A percentile compares a stretch with the other conserved stretches of the same genome.
These are phyloP conservation scores for Amyloporia xantha DNA, from an alignment of 768 basidiomycete species.

Conservation along the genomic window DNA sequence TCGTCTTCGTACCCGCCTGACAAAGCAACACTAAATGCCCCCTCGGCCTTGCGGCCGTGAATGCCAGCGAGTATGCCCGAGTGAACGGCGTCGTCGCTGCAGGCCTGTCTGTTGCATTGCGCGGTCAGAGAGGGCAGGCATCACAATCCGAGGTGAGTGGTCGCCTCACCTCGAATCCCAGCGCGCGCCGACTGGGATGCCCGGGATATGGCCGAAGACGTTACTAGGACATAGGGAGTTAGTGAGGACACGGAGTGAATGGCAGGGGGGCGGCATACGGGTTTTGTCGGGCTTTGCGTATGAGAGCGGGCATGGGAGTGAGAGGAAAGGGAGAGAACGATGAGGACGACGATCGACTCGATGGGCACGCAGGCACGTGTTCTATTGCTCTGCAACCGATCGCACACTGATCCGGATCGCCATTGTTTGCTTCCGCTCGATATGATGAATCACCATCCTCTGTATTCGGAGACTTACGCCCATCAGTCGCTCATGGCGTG, in stretches of 20 bases:
- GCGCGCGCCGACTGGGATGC: conserved; percentile 1
- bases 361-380: too few species aligned
- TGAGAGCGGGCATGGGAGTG: background rate
- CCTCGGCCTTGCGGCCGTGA: conserved; percentile 9
- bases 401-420: too few species aligned
- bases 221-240: background rate
- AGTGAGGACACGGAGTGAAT: background rate
- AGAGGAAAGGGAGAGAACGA: background rate
- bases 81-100: conserved; percentile 10
- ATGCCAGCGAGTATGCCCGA: conserved; percentile 15
- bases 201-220: conserved; percentile 5
- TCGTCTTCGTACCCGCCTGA: conserved; percentile 19
- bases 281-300: background rate
- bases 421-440: too few species aligned
- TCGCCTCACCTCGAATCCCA: conserved; percentile 2
- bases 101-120: conserved; percentile 1
- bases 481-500: too few species aligned
- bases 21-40: conserved; percentile 16
- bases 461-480: too few species aligned
- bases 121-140: too few species aligned
- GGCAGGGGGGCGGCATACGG: background rate
- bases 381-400: too few species aligned
- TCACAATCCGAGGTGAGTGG: background rate
- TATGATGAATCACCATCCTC: too few species aligned
- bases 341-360: too few species aligned